phyloP scores from a whole-genome alignment of 2,329 filamentous ascomycete species.

The Chrysosporium keratinophilum region DNA sequence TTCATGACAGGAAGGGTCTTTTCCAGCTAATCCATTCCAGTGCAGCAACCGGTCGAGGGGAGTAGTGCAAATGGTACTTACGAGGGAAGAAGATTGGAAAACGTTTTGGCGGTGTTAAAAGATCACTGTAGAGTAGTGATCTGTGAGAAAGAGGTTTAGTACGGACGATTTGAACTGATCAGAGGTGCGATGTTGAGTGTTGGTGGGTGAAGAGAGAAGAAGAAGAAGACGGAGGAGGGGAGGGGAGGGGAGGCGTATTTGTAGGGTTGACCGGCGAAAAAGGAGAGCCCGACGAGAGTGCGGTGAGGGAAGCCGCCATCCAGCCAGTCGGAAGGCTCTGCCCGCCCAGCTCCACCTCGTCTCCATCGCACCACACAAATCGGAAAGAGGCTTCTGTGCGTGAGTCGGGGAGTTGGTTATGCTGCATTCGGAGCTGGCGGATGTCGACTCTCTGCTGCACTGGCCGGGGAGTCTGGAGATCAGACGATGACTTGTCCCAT shows the following conservation, averaged over 20 bases:
- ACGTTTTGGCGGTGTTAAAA: conserved; percentile 71
- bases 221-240: conserved; percentile 2
- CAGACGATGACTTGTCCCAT: background rate
- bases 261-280: background rate
- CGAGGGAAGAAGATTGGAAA: conserved; percentile 97
- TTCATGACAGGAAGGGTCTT: background rate
- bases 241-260: conserved; percentile 7
- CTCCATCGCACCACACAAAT: background rate
- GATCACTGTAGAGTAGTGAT: conserved; percentile 44
- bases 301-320: background rate
- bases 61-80: conserved; percentile 43
- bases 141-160: conserved; percentile 7
- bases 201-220: conserved; percentile 9
- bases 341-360: background rate
- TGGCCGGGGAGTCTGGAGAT: no score
- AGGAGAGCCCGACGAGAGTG: background rate
- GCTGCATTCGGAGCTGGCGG: no score
- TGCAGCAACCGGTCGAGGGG: background rate
- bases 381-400: no score
- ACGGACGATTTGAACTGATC: background rate
- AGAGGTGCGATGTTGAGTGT: conserved; percentile 8
- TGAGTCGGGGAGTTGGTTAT: no score
- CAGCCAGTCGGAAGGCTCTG: conserved; percentile 9
- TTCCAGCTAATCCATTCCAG: background rate
- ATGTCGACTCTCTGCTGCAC: no score